A percentile compares a stretch with the other conserved stretches of the same genome.
phyloP scores from a whole-genome alignment of 192 early-diverging fungal species.

The Backusella morwellensis region DNA sequence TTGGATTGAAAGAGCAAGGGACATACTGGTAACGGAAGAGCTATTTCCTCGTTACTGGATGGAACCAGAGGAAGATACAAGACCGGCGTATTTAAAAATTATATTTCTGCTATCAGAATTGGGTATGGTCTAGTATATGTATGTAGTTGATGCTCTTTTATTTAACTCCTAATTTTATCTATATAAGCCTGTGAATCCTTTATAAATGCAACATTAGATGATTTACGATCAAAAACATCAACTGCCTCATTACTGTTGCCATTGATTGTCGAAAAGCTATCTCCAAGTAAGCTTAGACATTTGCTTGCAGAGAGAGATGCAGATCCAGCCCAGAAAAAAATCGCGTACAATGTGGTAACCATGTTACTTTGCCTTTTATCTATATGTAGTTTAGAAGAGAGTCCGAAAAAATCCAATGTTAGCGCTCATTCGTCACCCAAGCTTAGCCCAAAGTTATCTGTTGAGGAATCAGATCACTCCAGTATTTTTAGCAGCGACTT shows the following conservation, averaged over 20 bases:
- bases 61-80: conserved; percentile 1
- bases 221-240: not conserved
- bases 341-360: conserved; percentile 7
- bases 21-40: not conserved
- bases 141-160: not conserved
- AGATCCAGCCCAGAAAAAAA: not conserved
- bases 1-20: not conserved
- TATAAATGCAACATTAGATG: conserved; percentile 7
- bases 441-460: not conserved
- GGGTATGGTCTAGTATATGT: not conserved
- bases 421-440: conserved; percentile 3
- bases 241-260: not conserved
- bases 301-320: not conserved
- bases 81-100: conserved; percentile 5
- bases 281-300: not conserved
- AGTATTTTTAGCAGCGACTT: not conserved
- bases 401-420: not conserved
- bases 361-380: conserved; percentile 11
- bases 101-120: conserved; percentile 18
- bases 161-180: not conserved
- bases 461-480: not conserved
- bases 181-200: conserved; percentile 19
- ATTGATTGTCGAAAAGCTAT: conserved; percentile 13
- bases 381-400: not conserved
- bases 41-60: conserved; percentile 23